Conservation (phyloP, 2,329 filamentous ascomycete species). For the Alternaria viburni region DNA sequence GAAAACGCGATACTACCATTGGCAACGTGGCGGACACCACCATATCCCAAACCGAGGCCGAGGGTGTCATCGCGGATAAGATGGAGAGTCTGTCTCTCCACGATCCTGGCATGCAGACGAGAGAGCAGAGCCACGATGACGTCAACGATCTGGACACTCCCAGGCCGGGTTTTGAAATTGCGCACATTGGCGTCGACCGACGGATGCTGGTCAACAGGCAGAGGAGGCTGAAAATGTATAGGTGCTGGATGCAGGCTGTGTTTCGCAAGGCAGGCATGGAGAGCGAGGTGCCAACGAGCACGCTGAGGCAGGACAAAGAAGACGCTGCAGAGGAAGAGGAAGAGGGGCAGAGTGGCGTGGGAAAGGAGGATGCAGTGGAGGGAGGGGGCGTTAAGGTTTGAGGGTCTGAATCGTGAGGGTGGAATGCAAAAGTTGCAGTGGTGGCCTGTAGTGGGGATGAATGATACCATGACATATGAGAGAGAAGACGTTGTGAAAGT, state of each 20-base stretch:
- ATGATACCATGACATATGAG: not conserved
- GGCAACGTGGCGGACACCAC: slow-evolving; percentile 6
- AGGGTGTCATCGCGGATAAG: not conserved
- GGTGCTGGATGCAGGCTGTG: slow-evolving; percentile 90
- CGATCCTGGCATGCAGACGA: not conserved
- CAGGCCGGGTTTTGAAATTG: slow-evolving; percentile 64
- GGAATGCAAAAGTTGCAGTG: not conserved
- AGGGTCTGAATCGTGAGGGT: not conserved
- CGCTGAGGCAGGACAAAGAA: slow-evolving; percentile 37
- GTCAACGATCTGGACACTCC: slow-evolving; percentile 8
- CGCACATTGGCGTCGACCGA: slow-evolving; percentile 83
- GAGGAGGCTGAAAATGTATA: slow-evolving; percentile 94
- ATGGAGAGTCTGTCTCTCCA: slow-evolving; percentile 9
- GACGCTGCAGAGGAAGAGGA: slow-evolving; percentile 12
- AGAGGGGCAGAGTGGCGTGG: not conserved
- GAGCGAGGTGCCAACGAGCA: slow-evolving; percentile 43
- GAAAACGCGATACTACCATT: slow-evolving; percentile 2
- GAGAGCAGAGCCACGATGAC: slow-evolving; percentile 2
- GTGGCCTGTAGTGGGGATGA: not conserved
- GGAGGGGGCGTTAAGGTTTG: not conserved
- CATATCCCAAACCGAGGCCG: not conserved
- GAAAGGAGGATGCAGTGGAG: not conserved
- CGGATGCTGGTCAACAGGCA: slow-evolving; percentile 92
- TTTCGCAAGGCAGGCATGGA: slow-evolving; percentile 66
- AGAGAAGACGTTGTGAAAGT: not conserved